Base-by-base conservation (phyloP, 2,329 filamentous ascomycete species). In the Macrophomina phaseolina region DNA sequence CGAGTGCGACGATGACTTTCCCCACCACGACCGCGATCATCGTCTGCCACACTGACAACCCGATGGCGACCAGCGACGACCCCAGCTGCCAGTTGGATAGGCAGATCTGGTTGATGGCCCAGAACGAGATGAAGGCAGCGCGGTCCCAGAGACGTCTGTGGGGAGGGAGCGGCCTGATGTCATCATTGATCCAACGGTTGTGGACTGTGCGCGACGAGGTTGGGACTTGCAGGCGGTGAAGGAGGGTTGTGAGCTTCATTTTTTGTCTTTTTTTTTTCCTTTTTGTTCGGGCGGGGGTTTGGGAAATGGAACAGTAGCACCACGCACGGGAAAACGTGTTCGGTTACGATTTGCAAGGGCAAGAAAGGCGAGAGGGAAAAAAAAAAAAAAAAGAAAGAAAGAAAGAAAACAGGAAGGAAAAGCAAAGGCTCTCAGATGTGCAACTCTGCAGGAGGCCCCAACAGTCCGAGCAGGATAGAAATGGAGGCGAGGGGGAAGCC, bases 41-140 rank as follows among this genome's bases (percentile, higher is more conserved):
- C 4, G 77, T 74, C 68, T 81, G 79, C 79, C 79, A 81, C 3
- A 80, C 78, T 5, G 75, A 74, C 5, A 82, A 71, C 30, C 80
- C 79, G 32, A 75, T 71, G 7, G 76, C 72, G 11, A 82, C 73
- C 12, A 81, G 72, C 23, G 78, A 75, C 4, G 74, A 73, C 2
- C 76, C 78, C 11, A 76, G 70, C 68, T 78, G 76, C 74, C 76
- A 81, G 63, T 78, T 80, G 52, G 76, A 73, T 67, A 80, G 77
- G 55, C 78, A 76, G 64, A 78, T 80, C 53, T 58, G 53, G 53
- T 58, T 42, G 65, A 81, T 77, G 30, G 76, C 74, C 80, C 79
- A 81, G 69, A 80, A 81, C 28, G 70, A 73, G 53, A 81, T 73
- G 69, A 76, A 81, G 46, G 76, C 74, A 72, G 16, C 14, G 51